A percentile compares a stretch with the other conserved stretches of the same genome.
These are phyloP conservation scores for Crotalaria pallida DNA, from an alignment of 306 rosid genomes.

Conservation along the genomic window DNA sequence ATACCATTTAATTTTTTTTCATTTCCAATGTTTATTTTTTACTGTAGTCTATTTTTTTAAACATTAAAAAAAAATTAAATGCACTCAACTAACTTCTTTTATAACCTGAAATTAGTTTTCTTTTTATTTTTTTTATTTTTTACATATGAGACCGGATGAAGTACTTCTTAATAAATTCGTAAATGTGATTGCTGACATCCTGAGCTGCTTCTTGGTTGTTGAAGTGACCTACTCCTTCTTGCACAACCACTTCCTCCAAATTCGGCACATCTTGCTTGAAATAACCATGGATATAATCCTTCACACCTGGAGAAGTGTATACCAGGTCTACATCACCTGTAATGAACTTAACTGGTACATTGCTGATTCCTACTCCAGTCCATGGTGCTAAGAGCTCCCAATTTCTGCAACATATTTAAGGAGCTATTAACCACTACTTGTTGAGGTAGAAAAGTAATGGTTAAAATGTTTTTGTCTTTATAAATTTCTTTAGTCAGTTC, in stretches of 20 bases:
- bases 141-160: too few relatives aligned
- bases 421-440: neutral
- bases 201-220: slow-evolving; percentile 37
- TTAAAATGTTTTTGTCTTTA: too few relatives aligned
- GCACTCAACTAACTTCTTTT: too few relatives aligned
- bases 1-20: too few relatives aligned
- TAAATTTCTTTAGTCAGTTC: too few relatives aligned
- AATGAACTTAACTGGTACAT: slow-evolving; percentile 29
- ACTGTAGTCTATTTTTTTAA: too few relatives aligned
- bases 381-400: slow-evolving; percentile 41
- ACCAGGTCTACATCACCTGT: slow-evolving; percentile 16
- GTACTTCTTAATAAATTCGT: slow-evolving; percentile 23
- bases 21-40: too few relatives aligned
- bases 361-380: slow-evolving; percentile 19
- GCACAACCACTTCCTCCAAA: slow-evolving; percentile 38
- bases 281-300: slow-evolving; percentile 25
- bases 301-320: slow-evolving; percentile 19
- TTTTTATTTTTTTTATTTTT: too few relatives aligned
- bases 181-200: slow-evolving; percentile 23
- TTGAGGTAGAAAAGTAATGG: neutral
- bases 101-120: too few relatives aligned
- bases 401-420: slow-evolving; percentile 9
- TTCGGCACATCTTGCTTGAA: slow-evolving; percentile 34
- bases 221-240: slow-evolving; percentile 33
- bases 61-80: too few relatives aligned